Conservation (phyloP, 176 grass and related monocot species). For the Eragrostis curvula region DNA sequence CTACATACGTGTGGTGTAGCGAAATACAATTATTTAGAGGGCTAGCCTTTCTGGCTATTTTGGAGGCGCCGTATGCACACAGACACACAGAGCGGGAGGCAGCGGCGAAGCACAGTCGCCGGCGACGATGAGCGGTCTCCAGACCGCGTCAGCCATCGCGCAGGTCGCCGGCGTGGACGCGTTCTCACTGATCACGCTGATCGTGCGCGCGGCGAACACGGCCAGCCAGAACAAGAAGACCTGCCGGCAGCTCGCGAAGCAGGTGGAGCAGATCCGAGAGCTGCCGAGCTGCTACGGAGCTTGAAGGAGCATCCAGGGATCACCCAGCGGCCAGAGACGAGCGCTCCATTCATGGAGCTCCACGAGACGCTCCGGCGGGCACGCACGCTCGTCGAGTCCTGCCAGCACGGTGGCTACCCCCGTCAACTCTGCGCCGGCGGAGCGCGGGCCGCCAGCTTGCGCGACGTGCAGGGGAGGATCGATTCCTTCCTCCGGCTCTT, state of each 20-base stretch:
- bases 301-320: constrained; percentile 29
- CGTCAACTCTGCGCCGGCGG: constrained; percentile 22
- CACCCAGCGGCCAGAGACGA: constrained; percentile 37
- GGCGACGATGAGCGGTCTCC: too few species aligned
- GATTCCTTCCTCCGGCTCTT: constrained; percentile 46
- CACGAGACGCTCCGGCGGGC: constrained; percentile 43
- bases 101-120: too few species aligned
- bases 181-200: constrained; percentile 17
- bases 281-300: constrained; percentile 42
- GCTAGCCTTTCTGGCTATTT: too few species aligned
- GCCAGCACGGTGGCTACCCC: constrained; percentile 32
- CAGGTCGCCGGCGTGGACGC: constrained; percentile 23
- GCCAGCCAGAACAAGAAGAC: constrained; percentile 43
- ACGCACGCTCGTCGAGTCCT: constrained; percentile 36
- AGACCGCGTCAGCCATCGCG: neutral
- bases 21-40: too few species aligned
- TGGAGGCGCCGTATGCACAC: too few species aligned
- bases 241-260: constrained; percentile 40
- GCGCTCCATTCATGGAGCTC: constrained; percentile 34
- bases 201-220: constrained; percentile 28
- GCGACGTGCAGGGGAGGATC: constrained; percentile 39
- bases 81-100: too few species aligned
- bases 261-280: constrained; percentile 39
- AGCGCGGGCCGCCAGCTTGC: constrained; percentile 2
- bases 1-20: too few species aligned